Base-by-base conservation (phyloP, 257 asterid species). In the Solanum pennellii region DNA sequence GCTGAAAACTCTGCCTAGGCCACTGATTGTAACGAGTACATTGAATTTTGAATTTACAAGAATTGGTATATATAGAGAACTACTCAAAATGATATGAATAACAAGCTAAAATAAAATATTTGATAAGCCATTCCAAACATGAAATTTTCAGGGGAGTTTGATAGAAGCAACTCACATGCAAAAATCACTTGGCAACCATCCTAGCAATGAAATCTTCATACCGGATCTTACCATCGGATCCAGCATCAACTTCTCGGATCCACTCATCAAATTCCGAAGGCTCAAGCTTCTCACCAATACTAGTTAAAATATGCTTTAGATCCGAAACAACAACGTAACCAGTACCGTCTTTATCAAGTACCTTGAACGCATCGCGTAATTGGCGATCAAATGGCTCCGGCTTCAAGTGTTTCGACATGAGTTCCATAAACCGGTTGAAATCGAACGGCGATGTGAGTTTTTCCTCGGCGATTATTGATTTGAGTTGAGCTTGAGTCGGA, bases 331-430 rank as follows among this genome's bases (percentile, higher is more conserved):
- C 97, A 33, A 96, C 98, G 88, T 2, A 92, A 0, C 99, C 98
- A 0, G 98, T 93, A 2, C 89, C 92, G 37, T 96, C 98, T 94
- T 95, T 95, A 83, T 95, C 99, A 87, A 96, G 95, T 52, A 96
- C 99, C 93, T 95, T 96, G 92, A 96, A 96, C 14, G 99, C 99
- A 87, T 96, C 99, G 79, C 98, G 96, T 6, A 96, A 94, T 91
- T 92, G 98, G 82, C 99, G 98, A 90, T 96, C 99, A 91, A 96
- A 96, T 2, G 99, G 98, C 93, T 96, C 99, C 12, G 98, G 98
- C 90, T 95, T 96, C 52, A 96, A 87, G 79, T 96, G 98, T 91
- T 94, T 96, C 56, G 97, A 87, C 99, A 96, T 96, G 77, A 96
- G 95, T 84, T 95, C 96, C 10, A 96, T 87, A 87, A 96, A 96